A percentile compares a stretch with the other conserved stretches of the same genome.
Evolutionary conservation across 2,329 filamentous ascomycete genomes (phyloP).

Genomic region (Kalmusia sp.): DNA sequence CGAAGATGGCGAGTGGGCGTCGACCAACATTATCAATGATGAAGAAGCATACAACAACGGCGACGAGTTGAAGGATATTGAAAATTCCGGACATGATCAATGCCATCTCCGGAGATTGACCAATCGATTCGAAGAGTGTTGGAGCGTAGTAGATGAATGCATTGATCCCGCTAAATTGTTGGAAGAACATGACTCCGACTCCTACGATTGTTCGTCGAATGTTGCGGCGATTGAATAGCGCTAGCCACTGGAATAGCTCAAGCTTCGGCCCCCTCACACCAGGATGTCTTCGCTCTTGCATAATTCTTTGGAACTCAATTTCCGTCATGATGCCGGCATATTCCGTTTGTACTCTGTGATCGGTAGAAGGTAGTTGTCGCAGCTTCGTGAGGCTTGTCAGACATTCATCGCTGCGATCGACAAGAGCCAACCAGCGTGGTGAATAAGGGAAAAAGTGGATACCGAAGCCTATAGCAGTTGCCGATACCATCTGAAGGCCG

Average conservation of each 20-base stretch:
- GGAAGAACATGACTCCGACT: slow-evolving; percentile 54
- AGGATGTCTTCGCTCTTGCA: slow-evolving; percentile 55
- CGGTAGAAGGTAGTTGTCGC: slow-evolving; percentile 65
- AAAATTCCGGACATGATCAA: slow-evolving; percentile 34
- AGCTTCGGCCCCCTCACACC: not conserved
- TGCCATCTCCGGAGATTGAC: slow-evolving; percentile 50
- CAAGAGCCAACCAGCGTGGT: slow-evolving; percentile 76
- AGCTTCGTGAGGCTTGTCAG: slow-evolving; percentile 68
- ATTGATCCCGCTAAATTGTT: slow-evolving; percentile 50
- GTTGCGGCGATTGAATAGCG: slow-evolving; percentile 26
- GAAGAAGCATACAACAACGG: slow-evolving; percentile 14
- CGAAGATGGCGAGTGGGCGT: slow-evolving; percentile 19
- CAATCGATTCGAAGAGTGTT: slow-evolving; percentile 49
- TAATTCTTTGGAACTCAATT: slow-evolving; percentile 77
- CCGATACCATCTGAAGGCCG: slow-evolving; percentile 73
- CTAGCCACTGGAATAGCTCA: not conserved
- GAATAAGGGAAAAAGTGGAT: slow-evolving; percentile 84
- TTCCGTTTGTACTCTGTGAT: slow-evolving; percentile 75
- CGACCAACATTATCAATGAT: slow-evolving; percentile 18
- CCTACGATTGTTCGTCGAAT: slow-evolving; percentile 71
- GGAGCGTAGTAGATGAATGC: slow-evolving; percentile 66
- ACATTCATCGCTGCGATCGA: slow-evolving; percentile 72
- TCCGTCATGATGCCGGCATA: slow-evolving; percentile 85
- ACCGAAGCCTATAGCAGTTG: slow-evolving; percentile 69
- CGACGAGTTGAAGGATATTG: slow-evolving; percentile 11